Conservation (phyloP, 768 basidiomycete genomes). For the Phylloporus arenicola region DNA sequence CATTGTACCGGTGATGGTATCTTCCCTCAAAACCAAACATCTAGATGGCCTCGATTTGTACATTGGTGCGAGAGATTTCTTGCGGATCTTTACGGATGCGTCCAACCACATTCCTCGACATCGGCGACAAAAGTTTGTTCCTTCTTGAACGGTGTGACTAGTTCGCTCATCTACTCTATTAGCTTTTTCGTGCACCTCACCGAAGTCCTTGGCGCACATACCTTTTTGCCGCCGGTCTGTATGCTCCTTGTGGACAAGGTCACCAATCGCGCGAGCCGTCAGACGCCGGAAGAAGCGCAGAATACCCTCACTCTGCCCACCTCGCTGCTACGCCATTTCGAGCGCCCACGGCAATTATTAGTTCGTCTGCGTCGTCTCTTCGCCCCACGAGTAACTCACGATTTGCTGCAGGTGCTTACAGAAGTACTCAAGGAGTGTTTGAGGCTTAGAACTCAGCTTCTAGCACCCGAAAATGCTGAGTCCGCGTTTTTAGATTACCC, state of each 20-base stretch:
- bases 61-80: conserved; percentile 69
- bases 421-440: conserved; percentile 65
- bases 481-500: conserved; percentile 52
- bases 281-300: conserved; percentile 53
- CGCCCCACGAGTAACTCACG: not conserved
- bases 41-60: conserved; percentile 54
- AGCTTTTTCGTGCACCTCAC: conserved; percentile 90
- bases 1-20: conserved; percentile 90
- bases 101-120: conserved; percentile 89
- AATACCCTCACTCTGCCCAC: conserved; percentile 61
- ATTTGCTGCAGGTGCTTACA: conserved; percentile 45
- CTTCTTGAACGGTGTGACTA: not conserved
- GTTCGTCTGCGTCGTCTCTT: conserved; percentile 34
- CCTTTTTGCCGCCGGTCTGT: conserved; percentile 77
- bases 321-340: conserved; percentile 54
- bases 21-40: conserved; percentile 62
- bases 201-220: conserved; percentile 69
- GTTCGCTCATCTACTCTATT: conserved; percentile 3
- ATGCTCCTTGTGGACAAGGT: conserved; percentile 83
- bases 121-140: conserved; percentile 74
- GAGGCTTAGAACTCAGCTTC: conserved; percentile 45
- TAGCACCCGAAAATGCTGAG: conserved; percentile 32
- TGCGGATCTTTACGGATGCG: conserved; percentile 92
- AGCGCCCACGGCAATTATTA: conserved; percentile 42
- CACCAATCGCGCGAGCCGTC: conserved; percentile 62